Base-by-base conservation (phyloP, 176 grass and related monocot species). In the Oryza meridionalis region DNA sequence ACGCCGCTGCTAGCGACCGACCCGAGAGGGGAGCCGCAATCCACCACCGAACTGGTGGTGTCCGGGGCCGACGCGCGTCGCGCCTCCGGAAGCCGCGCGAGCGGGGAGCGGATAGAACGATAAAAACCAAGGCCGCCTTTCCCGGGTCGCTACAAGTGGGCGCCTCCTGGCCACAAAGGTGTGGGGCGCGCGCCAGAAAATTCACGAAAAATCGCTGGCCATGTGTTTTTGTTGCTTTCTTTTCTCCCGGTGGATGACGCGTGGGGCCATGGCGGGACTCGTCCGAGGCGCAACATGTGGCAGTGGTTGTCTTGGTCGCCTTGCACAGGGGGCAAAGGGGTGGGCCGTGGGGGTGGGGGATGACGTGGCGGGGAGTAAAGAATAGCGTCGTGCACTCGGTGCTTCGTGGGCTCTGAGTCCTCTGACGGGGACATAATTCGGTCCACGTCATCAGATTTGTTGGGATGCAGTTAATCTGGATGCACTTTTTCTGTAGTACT, bases 141-240 rank as follows among this genome's bases (percentile, higher is more conserved):
- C 12, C 9, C 17, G 4, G 46, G 44, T n/a, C 17, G 70, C 37
- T n/a, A 65, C 77, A 81, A 77, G 64, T 37, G 77, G 63, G 50
- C 29, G n/a, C 5, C 47, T 75, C 65, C 65, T 25, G 44, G 79
- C 92, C 92, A 94, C 92, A 69, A 69, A 74, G 59, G 72, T 68
- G 11, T 4, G 6, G 74, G 38, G 37, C 53, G 69, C 17, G 65
- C 17, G 7, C 21, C 61, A 53, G 38, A 69, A 69, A 87, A 82
- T 46, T 67, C 17, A 27, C 5, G 49, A 72, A 47, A 47, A 79
- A 43, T 65, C 47, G 77, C 55, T 81, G 87, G 71, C 92, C 92
- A 89, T 75, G 75, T 78, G 81, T 80, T 86, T 80, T 86, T 69
- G 0, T 37, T 11, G 22, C 19, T 12, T 68, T 62, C 22, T 45